Percentiles rank a stretch among this genome's conserved stretches.
phyloP scores from a whole-genome alignment of 2,329 filamentous ascomycete genomes.

The Cordyceps javanica region DNA sequence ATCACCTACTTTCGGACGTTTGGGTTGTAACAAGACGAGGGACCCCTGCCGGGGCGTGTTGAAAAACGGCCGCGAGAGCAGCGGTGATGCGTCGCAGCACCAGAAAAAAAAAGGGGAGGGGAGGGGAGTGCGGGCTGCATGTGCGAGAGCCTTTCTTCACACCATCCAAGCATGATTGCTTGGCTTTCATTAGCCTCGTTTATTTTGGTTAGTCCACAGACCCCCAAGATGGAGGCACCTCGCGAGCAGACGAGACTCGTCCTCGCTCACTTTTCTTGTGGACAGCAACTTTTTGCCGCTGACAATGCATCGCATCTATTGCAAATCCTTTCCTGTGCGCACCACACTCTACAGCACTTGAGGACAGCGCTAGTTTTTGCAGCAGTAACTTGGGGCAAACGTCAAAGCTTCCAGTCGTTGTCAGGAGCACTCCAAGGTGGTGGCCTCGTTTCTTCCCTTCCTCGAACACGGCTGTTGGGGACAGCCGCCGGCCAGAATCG shows the following conservation, averaged over 20 bases:
- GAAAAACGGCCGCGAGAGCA: neutral
- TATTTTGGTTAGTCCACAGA: neutral
- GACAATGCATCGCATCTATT: neutral
- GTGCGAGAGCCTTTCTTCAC: neutral
- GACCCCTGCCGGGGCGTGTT: slow-evolving; percentile 4
- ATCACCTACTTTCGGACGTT: slow-evolving; percentile 9
- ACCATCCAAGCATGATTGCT: neutral
- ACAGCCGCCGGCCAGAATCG: neutral
- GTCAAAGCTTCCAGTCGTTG: no score
- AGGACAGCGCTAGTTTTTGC: neutral
- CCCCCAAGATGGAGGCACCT: neutral
- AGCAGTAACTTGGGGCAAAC: no score
- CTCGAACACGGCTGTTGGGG: neutral
- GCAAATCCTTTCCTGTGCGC: neutral
- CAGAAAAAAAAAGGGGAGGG: no score
- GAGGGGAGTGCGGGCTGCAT: neutral
- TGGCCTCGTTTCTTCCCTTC: neutral
- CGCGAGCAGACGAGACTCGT: neutral
- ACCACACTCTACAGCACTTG: neutral
- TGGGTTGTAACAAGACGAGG: slow-evolving; percentile 7
- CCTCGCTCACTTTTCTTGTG: neutral
- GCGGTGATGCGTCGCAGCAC: neutral
- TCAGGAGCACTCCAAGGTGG: neutral
- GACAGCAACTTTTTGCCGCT: slow-evolving; percentile 5
- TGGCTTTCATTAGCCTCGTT: neutral